Percentiles rank a stretch among this genome's conserved stretches.
Evolutionary conservation across 495 filamentous ascomycete genomes (phyloP).

Genomic region (Cenococcum geophilum): DNA sequence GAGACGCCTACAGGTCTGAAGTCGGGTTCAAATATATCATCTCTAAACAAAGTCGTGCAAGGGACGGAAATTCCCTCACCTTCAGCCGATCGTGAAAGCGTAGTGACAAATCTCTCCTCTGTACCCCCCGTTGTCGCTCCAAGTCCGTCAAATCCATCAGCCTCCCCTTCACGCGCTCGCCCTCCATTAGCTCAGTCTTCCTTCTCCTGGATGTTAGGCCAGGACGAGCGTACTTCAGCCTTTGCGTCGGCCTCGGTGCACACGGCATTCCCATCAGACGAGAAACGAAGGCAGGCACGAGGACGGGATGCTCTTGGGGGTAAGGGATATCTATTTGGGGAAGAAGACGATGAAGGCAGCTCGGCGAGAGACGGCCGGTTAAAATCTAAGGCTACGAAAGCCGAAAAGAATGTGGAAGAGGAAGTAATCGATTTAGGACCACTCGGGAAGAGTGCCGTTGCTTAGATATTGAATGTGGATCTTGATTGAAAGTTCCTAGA

Average conservation of each 20-base stretch:
- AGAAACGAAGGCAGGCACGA: constrained; percentile 20
- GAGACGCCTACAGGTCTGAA: neutral
- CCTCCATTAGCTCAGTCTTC: constrained; percentile 73
- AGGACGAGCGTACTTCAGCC: constrained; percentile 34
- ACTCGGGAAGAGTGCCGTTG: constrained; percentile 19
- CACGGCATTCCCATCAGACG: constrained; percentile 20
- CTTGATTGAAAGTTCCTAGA: too few species aligned
- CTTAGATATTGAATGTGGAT: neutral
- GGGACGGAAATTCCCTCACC: neutral
- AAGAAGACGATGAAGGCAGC: constrained; percentile 24
- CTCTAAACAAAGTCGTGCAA: neutral
- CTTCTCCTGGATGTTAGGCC: constrained; percentile 93
- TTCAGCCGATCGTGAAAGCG: neutral
- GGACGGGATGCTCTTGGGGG: constrained; percentile 5
- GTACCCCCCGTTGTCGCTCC: constrained; percentile 1
- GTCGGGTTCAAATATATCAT: neutral
- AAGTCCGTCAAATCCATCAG: constrained; percentile 1
- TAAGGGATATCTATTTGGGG: constrained; percentile 33
- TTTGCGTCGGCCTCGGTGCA: constrained; percentile 21
- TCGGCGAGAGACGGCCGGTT: constrained; percentile 6
- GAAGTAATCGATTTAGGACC: constrained; percentile 30
- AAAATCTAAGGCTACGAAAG: constrained; percentile 10
- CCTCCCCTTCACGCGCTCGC: constrained; percentile 33
- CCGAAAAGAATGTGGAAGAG: constrained; percentile 20
- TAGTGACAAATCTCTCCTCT: constrained; percentile 7